phyloP scores from a whole-genome alignment of 1,284 basidiomycete species.

The Cryptococcus hybrid region DNA sequence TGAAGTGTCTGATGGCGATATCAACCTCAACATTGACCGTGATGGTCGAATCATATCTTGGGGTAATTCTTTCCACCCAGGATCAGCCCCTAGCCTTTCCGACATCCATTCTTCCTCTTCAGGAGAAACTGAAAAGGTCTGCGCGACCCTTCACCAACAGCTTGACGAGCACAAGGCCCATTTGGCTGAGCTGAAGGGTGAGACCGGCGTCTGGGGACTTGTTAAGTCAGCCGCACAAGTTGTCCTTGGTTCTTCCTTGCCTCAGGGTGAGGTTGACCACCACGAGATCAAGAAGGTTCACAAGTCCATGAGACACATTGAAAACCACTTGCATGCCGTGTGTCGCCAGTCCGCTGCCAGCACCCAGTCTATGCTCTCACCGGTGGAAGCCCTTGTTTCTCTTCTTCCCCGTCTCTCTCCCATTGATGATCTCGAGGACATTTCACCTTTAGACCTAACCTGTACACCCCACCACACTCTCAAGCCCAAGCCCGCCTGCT shows the following conservation, averaged over 20 bases:
- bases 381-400: constrained; percentile 38
- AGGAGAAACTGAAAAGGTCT: constrained; percentile 21
- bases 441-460: constrained; percentile 22
- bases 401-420: constrained; percentile 41
- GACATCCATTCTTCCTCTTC: constrained; percentile 17
- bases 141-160: constrained; percentile 18
- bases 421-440: constrained; percentile 10
- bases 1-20: constrained; percentile 81
- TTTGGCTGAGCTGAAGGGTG: constrained; percentile 20
- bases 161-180: constrained; percentile 24
- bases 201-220: constrained; percentile 57
- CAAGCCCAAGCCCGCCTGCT: constrained; percentile 38
- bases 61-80: constrained; percentile 56
- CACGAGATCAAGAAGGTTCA: constrained; percentile 24
- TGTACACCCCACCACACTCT: constrained; percentile 36
- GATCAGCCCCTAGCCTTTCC: constrained; percentile 16
- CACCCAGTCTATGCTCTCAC: constrained; percentile 23
- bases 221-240: constrained; percentile 43
- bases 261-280: constrained; percentile 15
- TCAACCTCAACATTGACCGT: constrained; percentile 78
- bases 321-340: constrained; percentile 32
- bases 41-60: constrained; percentile 74
- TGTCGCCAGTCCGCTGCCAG: constrained; percentile 16
- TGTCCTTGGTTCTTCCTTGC: constrained; percentile 20
- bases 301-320: constrained; percentile 28